These are phyloP conservation scores for Didymella lethalis DNA, from an alignment of 2,329 filamentous ascomycete species.

Conservation along the genomic window DNA sequence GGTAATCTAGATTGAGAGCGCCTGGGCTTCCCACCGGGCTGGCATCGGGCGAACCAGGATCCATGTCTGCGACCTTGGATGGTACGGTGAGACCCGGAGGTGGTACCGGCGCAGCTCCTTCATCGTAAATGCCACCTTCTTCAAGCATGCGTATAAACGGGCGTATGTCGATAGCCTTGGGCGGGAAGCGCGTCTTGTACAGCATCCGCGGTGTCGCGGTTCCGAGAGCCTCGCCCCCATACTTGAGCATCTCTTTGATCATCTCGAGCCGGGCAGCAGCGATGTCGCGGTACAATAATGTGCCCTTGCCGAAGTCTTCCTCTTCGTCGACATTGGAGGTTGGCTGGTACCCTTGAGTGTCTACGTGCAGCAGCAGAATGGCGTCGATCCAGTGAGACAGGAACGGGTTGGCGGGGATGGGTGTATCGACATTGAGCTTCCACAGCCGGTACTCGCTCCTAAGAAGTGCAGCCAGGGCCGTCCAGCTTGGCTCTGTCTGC, in stretches of 20 bases:
- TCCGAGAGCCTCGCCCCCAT: conserved; percentile 15
- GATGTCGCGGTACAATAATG: conserved; percentile 30
- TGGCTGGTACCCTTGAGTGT: not conserved
- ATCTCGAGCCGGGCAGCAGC: conserved; percentile 32
- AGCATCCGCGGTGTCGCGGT: conserved; percentile 28
- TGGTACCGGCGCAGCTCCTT: not conserved
- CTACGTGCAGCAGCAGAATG: conserved; percentile 29
- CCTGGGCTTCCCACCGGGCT: not conserved
- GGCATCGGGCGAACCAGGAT: not conserved
- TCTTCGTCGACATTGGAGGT: not conserved
- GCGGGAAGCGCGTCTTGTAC: conserved; percentile 25
- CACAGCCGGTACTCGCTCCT: conserved; percentile 51
- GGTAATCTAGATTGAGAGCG: not conserved
- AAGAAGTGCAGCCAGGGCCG: conserved; percentile 39
- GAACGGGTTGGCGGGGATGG: conserved; percentile 49
- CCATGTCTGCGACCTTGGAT: not conserved
- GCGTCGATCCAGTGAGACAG: conserved; percentile 53
- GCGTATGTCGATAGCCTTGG: conserved; percentile 35
- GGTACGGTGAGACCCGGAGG: not conserved
- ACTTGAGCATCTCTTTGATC: conserved; percentile 40
- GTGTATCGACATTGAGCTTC: conserved; percentile 38
- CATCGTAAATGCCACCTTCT: conserved; percentile 49
- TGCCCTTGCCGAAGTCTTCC: not conserved
- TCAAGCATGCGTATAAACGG: conserved; percentile 48
- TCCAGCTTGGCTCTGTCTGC: conserved; percentile 28